Conservation (phyloP, 176 grass and related monocot genomes). For the Melocanna baccifera region DNA sequence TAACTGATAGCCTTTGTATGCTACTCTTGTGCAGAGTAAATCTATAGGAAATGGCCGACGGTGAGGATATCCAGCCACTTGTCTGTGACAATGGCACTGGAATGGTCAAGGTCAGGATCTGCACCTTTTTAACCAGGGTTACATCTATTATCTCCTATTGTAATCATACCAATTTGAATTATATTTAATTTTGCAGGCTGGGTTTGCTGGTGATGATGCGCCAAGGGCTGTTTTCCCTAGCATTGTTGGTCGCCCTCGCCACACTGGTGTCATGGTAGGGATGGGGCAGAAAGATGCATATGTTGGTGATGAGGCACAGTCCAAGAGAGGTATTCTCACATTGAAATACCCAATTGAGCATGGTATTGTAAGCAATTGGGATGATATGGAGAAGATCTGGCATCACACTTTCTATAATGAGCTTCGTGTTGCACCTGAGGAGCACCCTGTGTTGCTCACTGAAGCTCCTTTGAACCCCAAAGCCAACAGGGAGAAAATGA, state of each 20-base stretch:
- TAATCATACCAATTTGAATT: background rate
- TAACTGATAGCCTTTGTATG: background rate
- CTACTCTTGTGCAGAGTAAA: background rate
- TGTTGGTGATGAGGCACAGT: background rate
- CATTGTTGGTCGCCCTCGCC: background rate
- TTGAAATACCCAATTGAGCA: background rate
- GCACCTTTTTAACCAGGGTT: background rate
- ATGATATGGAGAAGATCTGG: background rate
- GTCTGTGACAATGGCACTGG: background rate
- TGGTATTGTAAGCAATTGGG: background rate
- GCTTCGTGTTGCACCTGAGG: background rate
- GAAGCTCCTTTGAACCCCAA: background rate
- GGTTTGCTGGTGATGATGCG: background rate
- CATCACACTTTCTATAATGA: background rate
- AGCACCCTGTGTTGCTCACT: background rate
- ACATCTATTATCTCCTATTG: background rate
- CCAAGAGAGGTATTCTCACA: background rate
- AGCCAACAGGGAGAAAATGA: background rate
- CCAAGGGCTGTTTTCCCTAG: background rate
- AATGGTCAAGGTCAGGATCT: background rate
- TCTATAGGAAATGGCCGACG: background rate
- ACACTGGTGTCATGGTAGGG: background rate
- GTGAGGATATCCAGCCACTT: background rate
- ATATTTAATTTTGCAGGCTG: background rate
- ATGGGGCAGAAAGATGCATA: background rate